These are phyloP conservation scores for Rhizophlyctis rosea DNA, from an alignment of 192 early-diverging fungal species.

Conservation along the genomic window DNA sequence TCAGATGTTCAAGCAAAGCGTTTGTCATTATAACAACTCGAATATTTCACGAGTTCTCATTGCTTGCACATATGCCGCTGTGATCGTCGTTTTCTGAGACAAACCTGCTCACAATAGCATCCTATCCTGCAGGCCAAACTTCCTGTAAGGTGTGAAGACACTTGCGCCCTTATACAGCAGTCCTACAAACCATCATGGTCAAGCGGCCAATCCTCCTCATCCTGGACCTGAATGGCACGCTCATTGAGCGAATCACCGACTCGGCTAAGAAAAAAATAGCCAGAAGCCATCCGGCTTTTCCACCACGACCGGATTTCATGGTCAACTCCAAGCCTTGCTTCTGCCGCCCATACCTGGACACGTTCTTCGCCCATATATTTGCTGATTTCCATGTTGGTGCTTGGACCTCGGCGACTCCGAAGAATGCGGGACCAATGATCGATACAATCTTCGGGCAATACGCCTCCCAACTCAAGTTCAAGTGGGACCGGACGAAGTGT, in stretches of 20 bases:
- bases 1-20: no score
- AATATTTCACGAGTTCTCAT: no score
- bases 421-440: slow-evolving; percentile 34
- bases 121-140: no score
- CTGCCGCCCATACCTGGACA: slow-evolving; percentile 41
- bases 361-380: slow-evolving; percentile 33
- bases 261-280: slow-evolving; percentile 18
- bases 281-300: slow-evolving; percentile 28
- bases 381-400: slow-evolving; percentile 33
- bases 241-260: slow-evolving; percentile 31
- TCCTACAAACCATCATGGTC: no score
- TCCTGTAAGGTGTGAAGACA: no score
- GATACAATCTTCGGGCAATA: slow-evolving; percentile 28
- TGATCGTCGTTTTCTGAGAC: no score
- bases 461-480: slow-evolving; percentile 18
- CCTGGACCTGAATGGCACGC: slow-evolving; percentile 44
- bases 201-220: slow-evolving; percentile 36
- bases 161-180: no score
- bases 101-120: no score
- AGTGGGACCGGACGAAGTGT: slow-evolving; percentile 36
- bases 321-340: slow-evolving; percentile 24
- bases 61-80: no score
- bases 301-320: slow-evolving; percentile 23
- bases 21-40: no score
- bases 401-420: slow-evolving; percentile 42